phyloP scores from a whole-genome alignment of 179 eudicot genomes.

The Amaranthus tricolor region DNA sequence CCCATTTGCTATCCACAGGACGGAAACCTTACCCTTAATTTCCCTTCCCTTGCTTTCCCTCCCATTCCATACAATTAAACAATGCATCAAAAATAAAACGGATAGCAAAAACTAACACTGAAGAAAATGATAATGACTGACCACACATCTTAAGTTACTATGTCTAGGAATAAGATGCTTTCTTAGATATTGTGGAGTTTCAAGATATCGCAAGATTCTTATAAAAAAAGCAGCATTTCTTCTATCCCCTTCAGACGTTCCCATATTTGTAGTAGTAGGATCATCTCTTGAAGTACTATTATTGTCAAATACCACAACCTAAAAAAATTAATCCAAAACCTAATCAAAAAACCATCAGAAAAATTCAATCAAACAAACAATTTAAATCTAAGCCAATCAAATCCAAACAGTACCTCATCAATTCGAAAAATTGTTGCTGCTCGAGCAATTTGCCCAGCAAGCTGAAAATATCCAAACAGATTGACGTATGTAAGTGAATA shows the following conservation, averaged over 20 bases:
- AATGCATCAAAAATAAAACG: neutral
- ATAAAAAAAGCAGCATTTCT: constrained; percentile 82
- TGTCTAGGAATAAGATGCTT: constrained; percentile 65
- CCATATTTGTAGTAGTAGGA: constrained; percentile 27
- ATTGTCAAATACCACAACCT: constrained; percentile 87
- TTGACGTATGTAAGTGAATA: neutral
- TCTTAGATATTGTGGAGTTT: constrained; percentile 92
- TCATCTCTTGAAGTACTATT: constrained; percentile 41
- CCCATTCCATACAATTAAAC: neutral
- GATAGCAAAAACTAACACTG: neutral
- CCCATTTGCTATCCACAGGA: too few relatives aligned
- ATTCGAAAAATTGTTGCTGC: constrained; percentile 90
- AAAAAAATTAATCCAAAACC: constrained; percentile 12
- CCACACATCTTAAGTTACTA: constrained; percentile 80
- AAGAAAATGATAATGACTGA: constrained; percentile 25
- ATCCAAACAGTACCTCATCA: constrained; percentile 55
- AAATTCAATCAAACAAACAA: neutral
- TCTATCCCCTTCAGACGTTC: constrained; percentile 51
- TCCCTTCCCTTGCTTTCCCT: too few relatives aligned
- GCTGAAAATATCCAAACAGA: constrained; percentile 36
- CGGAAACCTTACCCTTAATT: too few relatives aligned
- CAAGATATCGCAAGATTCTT: constrained; percentile 76
- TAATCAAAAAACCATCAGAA: neutral
- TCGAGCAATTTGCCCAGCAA: constrained; percentile 96
- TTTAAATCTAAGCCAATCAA: neutral